phyloP scores from a whole-genome alignment of 23 red algal species.

The Gracilaria domingensis region DNA sequence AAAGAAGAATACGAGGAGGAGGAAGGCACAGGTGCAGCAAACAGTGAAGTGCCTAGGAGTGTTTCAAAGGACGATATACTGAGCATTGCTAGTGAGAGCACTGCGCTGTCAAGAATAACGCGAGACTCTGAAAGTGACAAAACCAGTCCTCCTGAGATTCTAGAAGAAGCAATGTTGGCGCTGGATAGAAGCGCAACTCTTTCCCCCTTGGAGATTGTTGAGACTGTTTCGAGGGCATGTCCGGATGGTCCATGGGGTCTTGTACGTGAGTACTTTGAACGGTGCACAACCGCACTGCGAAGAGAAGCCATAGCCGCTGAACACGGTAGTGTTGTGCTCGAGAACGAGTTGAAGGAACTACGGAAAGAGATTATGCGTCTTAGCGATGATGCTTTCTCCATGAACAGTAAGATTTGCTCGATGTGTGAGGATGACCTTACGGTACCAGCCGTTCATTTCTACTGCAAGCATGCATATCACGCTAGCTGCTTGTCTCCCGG shows the following conservation, averaged over 20 bases:
- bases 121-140: background rate
- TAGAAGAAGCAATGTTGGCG: slow-evolving; percentile 82
- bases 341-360: slow-evolving; percentile 49
- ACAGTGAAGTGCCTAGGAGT: background rate
- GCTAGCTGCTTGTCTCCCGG: slow-evolving; percentile 62
- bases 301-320: slow-evolving; percentile 56
- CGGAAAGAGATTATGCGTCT: slow-evolving; percentile 58
- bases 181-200: slow-evolving; percentile 63
- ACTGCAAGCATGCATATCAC: slow-evolving; percentile 82
- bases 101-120: slow-evolving; percentile 16
- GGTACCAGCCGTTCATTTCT: slow-evolving; percentile 77
- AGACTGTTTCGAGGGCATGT: slow-evolving; percentile 45
- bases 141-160: slow-evolving; percentile 39
- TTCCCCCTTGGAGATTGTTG: slow-evolving; percentile 73
- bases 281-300: slow-evolving; percentile 32
- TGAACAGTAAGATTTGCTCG: slow-evolving; percentile 64
- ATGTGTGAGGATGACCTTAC: slow-evolving; percentile 75
- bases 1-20: slow-evolving; percentile 48
- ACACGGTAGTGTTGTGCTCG: slow-evolving; percentile 48
- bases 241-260: slow-evolving; percentile 64
- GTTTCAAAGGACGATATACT: slow-evolving; percentile 17
- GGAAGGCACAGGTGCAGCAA: no score
- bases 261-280: slow-evolving; percentile 80
- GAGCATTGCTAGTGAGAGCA: slow-evolving; percentile 6
- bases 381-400: slow-evolving; percentile 56